Base-by-base conservation (phyloP, 1,284 basidiomycete genomes). In the Cryptococcus sp. region DNA sequence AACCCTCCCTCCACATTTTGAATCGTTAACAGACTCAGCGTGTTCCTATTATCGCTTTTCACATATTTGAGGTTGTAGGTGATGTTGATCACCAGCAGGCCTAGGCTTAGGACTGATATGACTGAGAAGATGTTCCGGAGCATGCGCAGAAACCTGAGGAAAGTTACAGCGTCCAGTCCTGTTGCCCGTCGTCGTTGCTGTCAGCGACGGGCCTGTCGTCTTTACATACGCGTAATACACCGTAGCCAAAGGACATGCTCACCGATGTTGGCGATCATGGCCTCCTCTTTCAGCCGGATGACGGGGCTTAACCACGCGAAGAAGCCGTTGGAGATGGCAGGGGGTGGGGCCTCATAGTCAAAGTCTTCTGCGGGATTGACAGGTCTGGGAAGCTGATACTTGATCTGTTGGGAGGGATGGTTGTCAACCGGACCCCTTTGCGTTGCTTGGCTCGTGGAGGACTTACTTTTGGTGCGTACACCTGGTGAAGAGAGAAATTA, bases 221-320 rank as follows among this genome's bases (percentile, higher is more conserved):
- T 18, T 16, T 11, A 2, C 7, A 48, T 15, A 6, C 9, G 13
- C 21, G 33, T 13, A 15, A 36, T 33, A 38, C 28, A 21, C 23
- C 38, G 23, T n/a, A 3, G 4, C 42, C 28, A 24, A 33, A 16
- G 5, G 46, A 46, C n/a, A 12, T 16, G 60, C 67, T 39, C 42
- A 72, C 82, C 95, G 68, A 97, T 83, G 73, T 94, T 92, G 64
- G 89, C 85, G 35, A 98, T 81, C 45, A 98, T 84, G 64, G 92
- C 87, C 28, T 87, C 84, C 76, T 98, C 95, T 67, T 88, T 87
- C 33, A 88, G 87, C 60, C 85, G 83, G 50, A 92, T 69, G 20
- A 98, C 83, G 2, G 95, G 94, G 21, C 86, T 86, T 1, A 98
- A 79, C 95, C 94, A 95, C 53, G 89, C 88, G 48, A 90, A 84